Evolutionary conservation across 139 green algal species (phyloP).

Genomic region (Picochlorum sp.): DNA sequence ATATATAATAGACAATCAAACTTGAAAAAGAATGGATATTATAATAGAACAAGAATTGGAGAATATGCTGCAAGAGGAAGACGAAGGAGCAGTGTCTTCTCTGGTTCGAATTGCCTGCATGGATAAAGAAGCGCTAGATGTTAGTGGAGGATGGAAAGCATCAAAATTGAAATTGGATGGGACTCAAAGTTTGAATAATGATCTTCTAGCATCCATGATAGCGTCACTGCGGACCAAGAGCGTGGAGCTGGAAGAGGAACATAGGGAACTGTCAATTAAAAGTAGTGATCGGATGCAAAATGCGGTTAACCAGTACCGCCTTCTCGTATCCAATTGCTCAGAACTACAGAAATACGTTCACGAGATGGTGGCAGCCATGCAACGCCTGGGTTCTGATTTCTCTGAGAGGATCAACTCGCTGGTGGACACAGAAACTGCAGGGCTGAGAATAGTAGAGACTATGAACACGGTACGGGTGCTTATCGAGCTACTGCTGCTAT

Average conservation of each 20-base stretch:
- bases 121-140: not conserved
- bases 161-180: not conserved
- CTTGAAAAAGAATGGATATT: too few species aligned
- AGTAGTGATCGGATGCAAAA: not conserved
- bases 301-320: not conserved
- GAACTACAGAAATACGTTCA: not conserved
- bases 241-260: not conserved
- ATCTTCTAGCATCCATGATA: not conserved
- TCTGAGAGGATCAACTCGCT: not conserved
- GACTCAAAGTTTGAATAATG: not conserved
- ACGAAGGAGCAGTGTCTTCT: too few species aligned
- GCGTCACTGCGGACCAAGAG: not conserved
- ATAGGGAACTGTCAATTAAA: not conserved
- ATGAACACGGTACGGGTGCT: not conserved
- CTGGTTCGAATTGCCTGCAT: too few species aligned
- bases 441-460: not conserved
- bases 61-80: too few species aligned
- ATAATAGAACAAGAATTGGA: too few species aligned
- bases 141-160: not conserved
- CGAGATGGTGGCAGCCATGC: not conserved
- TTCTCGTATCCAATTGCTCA: not conserved
- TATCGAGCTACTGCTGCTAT: not conserved
- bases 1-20: too few species aligned
- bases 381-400: constrained; percentile 3
- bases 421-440: not conserved